Percentiles rank a stretch among this genome's conserved stretches.
Evolutionary conservation across 225 moss, liverwort and hornwort genomes (phyloP).

Genomic region (Bryoerythrophyllum caledonicum): DNA sequence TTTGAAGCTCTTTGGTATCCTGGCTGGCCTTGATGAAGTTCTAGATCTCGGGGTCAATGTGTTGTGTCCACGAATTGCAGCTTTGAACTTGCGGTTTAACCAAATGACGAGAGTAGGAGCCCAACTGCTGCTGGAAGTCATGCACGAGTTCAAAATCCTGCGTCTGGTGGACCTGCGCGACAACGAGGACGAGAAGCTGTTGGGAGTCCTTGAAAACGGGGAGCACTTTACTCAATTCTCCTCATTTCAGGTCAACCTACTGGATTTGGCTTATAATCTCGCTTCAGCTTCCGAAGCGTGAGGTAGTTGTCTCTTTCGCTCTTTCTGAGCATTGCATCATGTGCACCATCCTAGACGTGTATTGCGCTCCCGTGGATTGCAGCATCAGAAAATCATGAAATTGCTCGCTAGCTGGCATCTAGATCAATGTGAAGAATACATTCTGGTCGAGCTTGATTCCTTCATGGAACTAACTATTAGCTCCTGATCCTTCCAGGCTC

Average conservation of each 20-base stretch:
- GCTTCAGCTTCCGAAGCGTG: constrained; percentile 38
- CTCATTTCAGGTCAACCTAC: constrained; percentile 49
- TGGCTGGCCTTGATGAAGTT: constrained; percentile 8
- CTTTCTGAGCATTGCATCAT: not conserved
- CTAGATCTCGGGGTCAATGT: not conserved
- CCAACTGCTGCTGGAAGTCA: constrained; percentile 59
- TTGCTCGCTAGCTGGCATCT: not conserved
- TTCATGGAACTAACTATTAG: not conserved
- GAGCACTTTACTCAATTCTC: constrained; percentile 56
- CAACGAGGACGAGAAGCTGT: constrained; percentile 51
- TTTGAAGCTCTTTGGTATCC: not conserved
- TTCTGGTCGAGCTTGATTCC: not conserved
- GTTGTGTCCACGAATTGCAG: constrained; percentile 41
- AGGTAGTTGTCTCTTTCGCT: constrained; percentile 31
- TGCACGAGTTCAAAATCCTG: constrained; percentile 55
- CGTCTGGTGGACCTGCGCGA: constrained; percentile 75
- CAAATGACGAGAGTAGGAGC: constrained; percentile 68
- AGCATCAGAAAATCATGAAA: constrained; percentile 2
- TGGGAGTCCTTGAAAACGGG: constrained; percentile 80
- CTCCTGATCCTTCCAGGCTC: constrained; percentile 32
- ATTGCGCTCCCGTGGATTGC: not conserved
- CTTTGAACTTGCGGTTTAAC: constrained; percentile 77
- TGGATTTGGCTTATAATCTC: constrained; percentile 40
- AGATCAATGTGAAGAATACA: not conserved
- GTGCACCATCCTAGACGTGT: constrained; percentile 1